Evolutionary conservation across 2,329 filamentous ascomycete species (phyloP).

Genomic region (Chrysoporthe austroafricana): DNA sequence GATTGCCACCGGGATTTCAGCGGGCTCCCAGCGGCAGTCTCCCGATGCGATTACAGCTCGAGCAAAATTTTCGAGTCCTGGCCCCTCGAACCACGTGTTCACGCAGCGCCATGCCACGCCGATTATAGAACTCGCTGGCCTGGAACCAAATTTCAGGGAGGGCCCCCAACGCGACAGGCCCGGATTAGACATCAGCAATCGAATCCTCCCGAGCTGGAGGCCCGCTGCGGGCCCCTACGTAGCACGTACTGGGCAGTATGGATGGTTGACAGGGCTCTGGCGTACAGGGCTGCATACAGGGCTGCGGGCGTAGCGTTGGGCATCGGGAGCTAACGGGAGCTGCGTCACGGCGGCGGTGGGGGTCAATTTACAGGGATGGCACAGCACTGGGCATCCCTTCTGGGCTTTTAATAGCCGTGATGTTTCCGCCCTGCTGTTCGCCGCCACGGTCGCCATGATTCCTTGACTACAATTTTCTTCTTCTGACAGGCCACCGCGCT

Average conservation of each 20-base stretch:
- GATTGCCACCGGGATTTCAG: slow-evolving; percentile 22
- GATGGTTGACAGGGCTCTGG: no score
- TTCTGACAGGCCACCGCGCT: not conserved
- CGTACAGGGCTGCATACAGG: not conserved
- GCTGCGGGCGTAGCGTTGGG: not conserved
- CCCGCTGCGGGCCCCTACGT: no score
- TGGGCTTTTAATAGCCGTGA: not conserved
- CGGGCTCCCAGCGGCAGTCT: slow-evolving; percentile 11
- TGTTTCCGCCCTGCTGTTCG: not conserved
- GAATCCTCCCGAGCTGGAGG: not conserved
- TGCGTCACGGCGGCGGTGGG: slow-evolving; percentile 9
- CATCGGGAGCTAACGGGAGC: slow-evolving; percentile 16
- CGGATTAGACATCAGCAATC: not conserved
- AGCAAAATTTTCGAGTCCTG: not conserved
- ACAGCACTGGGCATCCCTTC: not conserved
- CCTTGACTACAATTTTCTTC: not conserved
- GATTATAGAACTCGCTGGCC: not conserved
- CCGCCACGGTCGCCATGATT: not conserved
- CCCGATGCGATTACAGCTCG: slow-evolving; percentile 3
- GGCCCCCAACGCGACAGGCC: not conserved
- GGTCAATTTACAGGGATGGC: not conserved
- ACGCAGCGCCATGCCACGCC: not conserved
- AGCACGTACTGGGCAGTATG: no score
- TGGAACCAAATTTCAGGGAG: not conserved
- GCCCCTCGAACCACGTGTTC: slow-evolving; percentile 5